Conservation (phyloP, 2,329 filamentous ascomycete genomes). For the Diaporthe longicolla region DNA sequence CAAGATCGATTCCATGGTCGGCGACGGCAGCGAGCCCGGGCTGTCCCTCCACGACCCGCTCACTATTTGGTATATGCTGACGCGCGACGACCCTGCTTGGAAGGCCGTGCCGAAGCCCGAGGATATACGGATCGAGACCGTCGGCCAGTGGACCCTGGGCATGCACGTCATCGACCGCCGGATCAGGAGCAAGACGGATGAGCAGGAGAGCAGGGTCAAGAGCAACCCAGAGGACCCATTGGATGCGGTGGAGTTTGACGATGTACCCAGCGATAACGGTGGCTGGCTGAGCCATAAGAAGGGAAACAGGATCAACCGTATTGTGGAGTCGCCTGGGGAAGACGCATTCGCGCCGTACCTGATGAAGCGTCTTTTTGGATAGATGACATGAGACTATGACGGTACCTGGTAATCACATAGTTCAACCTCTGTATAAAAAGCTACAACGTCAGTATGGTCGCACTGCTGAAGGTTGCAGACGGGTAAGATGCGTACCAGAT, state of each 20-base stretch:
- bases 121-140: conserved; percentile 90
- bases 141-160: conserved; percentile 94
- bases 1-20: conserved; percentile 75
- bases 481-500: conserved; percentile 19
- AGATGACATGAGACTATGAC: conserved; percentile 13
- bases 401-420: not conserved
- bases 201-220: conserved; percentile 50
- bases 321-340: conserved; percentile 78
- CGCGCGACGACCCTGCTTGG: conserved; percentile 71
- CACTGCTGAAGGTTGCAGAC: not conserved
- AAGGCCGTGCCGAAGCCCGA: conserved; percentile 71
- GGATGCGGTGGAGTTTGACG: conserved; percentile 63
- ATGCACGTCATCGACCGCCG: conserved; percentile 90
- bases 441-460: not conserved
- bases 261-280: conserved; percentile 78
- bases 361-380: conserved; percentile 76
- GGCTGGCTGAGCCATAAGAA: conserved; percentile 81
- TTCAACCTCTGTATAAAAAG: not conserved
- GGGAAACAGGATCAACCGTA: conserved; percentile 86
- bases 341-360: conserved; percentile 76
- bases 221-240: conserved; percentile 57
- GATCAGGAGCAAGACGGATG: conserved; percentile 64
- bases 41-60: conserved; percentile 83
- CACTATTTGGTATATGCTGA: conserved; percentile 84
- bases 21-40: conserved; percentile 69